These are phyloP conservation scores for Ailanthus altissimus DNA, from an alignment of 345 rosid species.

Conservation along the genomic window DNA sequence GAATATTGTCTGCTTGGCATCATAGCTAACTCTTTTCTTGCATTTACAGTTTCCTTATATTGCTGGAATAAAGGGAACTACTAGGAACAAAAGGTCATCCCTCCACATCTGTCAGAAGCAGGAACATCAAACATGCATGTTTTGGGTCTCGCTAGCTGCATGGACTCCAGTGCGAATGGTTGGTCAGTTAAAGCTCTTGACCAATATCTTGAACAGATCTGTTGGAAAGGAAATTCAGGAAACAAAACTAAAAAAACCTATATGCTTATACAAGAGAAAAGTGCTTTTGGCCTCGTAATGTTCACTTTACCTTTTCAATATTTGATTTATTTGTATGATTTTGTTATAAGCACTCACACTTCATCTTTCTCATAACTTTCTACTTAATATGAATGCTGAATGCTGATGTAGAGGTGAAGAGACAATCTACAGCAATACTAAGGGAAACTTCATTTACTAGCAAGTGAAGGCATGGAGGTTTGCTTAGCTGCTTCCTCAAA, in stretches of 20 bases:
- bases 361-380: background rate
- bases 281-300: conserved; percentile 52
- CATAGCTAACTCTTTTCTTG: conserved; percentile 10
- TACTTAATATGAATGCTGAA: conserved; percentile 13
- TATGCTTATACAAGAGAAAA: conserved; percentile 72
- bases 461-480: conserved; percentile 51
- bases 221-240: conserved; percentile 56
- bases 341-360: background rate
- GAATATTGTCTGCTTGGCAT: background rate
- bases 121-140: conserved; percentile 30
- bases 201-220: conserved; percentile 51
- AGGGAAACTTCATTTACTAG: conserved; percentile 51
- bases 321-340: conserved; percentile 9
- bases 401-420: conserved; percentile 56
- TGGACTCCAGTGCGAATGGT: conserved; percentile 54
- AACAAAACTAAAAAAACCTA: conserved; percentile 37
- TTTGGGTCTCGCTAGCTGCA: conserved; percentile 72
- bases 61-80: conserved; percentile 27
- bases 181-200: conserved; percentile 56
- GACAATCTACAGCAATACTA: conserved; percentile 38
- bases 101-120: conserved; percentile 22
- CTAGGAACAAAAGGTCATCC: conserved; percentile 12
- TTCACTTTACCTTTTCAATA: background rate
- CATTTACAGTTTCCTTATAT: conserved; percentile 58
- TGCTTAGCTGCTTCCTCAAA: conserved; percentile 80